phyloP scores from a whole-genome alignment of 208 protist species.

The Trypanosoma conorhini region DNA sequence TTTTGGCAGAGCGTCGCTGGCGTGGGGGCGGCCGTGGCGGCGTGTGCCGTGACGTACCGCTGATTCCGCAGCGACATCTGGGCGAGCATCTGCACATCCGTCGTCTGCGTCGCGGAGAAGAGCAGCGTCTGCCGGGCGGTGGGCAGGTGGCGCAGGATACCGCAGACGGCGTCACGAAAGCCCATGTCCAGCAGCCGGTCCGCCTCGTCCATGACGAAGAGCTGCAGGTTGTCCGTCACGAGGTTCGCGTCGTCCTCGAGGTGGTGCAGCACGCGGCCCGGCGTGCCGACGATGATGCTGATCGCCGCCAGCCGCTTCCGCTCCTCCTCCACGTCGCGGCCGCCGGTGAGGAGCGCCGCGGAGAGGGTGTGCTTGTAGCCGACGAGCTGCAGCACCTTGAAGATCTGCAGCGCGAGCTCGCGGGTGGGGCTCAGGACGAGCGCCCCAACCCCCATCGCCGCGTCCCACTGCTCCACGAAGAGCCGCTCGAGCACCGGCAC shows the following conservation, averaged over 20 bases:
- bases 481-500: slow-evolving; percentile 97
- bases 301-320: slow-evolving; percentile 91
- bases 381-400: slow-evolving; percentile 97
- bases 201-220: slow-evolving; percentile 99
- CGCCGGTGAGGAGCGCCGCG: slow-evolving; percentile 98
- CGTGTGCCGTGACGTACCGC: slow-evolving; percentile 96
- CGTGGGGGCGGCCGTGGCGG: slow-evolving; percentile 69
- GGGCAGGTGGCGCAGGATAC: slow-evolving; percentile 94
- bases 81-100: slow-evolving; percentile 93
- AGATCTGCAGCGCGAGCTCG: slow-evolving; percentile 99
- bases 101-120: slow-evolving; percentile 99
- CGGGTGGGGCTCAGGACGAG: slow-evolving; percentile 98
- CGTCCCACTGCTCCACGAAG: slow-evolving; percentile 87
- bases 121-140: slow-evolving; percentile 97
- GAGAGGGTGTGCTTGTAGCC: slow-evolving; percentile 93
- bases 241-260: slow-evolving; percentile 96
- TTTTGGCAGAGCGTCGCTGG: slow-evolving; percentile 94
- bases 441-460: slow-evolving; percentile 95
- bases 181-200: slow-evolving; percentile 98
- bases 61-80: slow-evolving; percentile 92
- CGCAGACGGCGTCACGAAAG: slow-evolving; percentile 94
- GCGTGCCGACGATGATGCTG: slow-evolving; percentile 99
- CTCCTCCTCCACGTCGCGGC: slow-evolving; percentile 96
- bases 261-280: slow-evolving; percentile 98
- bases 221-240: slow-evolving; percentile 91